Evolutionary conservation across 768 basidiomycete genomes (phyloP).

Genomic region (Serendipita sp.): DNA sequence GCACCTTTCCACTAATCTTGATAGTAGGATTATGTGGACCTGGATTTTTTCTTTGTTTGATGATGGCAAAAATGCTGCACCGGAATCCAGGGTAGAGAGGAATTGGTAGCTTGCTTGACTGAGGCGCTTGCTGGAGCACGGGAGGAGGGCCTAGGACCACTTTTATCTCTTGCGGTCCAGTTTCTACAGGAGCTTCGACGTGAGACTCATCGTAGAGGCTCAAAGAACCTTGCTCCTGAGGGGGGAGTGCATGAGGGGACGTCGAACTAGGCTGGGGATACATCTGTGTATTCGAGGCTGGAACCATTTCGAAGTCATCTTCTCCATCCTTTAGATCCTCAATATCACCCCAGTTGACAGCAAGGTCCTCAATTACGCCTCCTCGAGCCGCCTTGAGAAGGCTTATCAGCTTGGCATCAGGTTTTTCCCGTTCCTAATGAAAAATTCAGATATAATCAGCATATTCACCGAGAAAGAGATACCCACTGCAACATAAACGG

Average conservation of each 20-base stretch:
- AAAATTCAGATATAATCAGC: no score
- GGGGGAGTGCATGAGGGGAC: no score
- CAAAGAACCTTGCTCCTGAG: neutral
- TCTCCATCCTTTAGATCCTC: neutral
- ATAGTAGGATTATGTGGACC: neutral
- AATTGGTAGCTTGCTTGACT: neutral
- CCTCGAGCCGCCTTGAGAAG: conserved; percentile 8
- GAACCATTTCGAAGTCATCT: conserved; percentile 9
- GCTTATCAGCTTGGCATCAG: neutral
- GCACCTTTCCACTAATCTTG: neutral
- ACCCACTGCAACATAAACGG: no score
- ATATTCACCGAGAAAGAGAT: no score
- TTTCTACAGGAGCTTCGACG: neutral
- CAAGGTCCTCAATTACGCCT: conserved; percentile 6
- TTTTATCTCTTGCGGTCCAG: neutral
- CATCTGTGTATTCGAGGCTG: neutral
- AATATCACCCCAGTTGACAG: conserved; percentile 4
- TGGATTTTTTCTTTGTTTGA: neutral
- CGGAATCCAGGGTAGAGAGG: conserved; percentile 4
- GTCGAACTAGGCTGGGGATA: neutral
- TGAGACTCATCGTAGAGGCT: neutral
- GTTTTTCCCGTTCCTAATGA: conserved; percentile 6
- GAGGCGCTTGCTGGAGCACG: neutral
- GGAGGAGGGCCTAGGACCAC: neutral
- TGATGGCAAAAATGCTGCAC: neutral